Conservation (phyloP, 208 protist species). For the Trypanosoma scelopori region DNA sequence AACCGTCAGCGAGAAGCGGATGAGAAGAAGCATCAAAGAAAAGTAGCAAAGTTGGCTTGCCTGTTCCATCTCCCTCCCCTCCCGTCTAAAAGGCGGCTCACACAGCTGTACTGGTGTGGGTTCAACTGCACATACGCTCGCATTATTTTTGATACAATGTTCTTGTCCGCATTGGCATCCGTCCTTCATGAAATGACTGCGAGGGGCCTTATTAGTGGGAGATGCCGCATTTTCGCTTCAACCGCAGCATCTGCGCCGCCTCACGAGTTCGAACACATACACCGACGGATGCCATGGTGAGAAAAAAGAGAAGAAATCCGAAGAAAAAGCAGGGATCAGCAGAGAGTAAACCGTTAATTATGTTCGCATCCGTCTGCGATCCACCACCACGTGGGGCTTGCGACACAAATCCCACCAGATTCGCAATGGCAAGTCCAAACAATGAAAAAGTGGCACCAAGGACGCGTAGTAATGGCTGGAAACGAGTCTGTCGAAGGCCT, state of each 20-base stretch:
- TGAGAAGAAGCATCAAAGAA: too few relatives aligned
- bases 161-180: neutral
- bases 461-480: slow-evolving; percentile 27
- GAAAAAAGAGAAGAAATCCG: slow-evolving; percentile 1
- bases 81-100: too few relatives aligned
- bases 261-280: slow-evolving; percentile 11
- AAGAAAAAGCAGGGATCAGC: slow-evolving; percentile 7
- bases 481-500: slow-evolving; percentile 5
- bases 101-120: too few relatives aligned
- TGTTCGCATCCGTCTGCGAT: slow-evolving; percentile 1
- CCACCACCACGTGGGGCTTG: neutral
- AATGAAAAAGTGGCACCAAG: slow-evolving; percentile 34
- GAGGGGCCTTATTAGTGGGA: neutral
- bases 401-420: slow-evolving; percentile 52
- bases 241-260: neutral
- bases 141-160: too few relatives aligned
- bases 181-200: neutral
- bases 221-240: slow-evolving; percentile 10
- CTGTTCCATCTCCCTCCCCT: too few relatives aligned
- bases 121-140: too few relatives aligned
- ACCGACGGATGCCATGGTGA: slow-evolving; percentile 3
- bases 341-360: neutral
- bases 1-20: neutral
- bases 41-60: too few relatives aligned
- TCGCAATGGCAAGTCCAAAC: slow-evolving; percentile 52